These are phyloP conservation scores for Akanthomyces uredinophilus DNA, from an alignment of 2,329 filamentous ascomycete genomes.

Conservation along the genomic window DNA sequence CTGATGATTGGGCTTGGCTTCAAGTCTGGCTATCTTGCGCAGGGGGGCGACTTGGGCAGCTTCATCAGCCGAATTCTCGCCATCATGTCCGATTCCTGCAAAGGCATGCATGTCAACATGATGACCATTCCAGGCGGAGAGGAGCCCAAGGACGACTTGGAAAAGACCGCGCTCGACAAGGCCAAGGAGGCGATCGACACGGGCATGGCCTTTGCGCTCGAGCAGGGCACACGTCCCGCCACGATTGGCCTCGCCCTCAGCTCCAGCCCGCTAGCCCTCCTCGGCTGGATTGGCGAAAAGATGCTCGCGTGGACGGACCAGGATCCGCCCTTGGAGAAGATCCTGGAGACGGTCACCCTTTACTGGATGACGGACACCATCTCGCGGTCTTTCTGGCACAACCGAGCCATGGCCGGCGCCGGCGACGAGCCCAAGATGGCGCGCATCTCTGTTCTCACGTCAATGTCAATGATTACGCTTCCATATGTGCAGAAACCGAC, in stretches of 20 bases:
- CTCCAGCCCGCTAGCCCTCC: conserved; percentile 48
- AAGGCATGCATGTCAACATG: conserved; percentile 32
- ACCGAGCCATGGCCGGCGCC: conserved; percentile 27
- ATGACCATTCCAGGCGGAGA: conserved; percentile 15
- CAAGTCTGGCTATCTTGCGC: conserved; percentile 43
- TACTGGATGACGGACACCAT: conserved; percentile 52
- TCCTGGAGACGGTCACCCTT: conserved; percentile 45
- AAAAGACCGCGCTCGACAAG: conserved; percentile 25
- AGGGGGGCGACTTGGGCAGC: conserved; percentile 54
- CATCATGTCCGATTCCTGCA: conserved; percentile 39
- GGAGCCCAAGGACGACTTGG: conserved; percentile 1
- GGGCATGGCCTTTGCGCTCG: conserved; percentile 44
- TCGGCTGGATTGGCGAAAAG: conserved; percentile 56
- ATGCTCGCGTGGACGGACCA: conserved; percentile 49
- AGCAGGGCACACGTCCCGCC: conserved; percentile 49
- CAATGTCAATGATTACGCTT: conserved; percentile 10
- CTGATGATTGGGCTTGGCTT: conserved; percentile 51
- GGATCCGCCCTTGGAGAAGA: conserved; percentile 34
- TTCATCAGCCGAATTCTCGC: conserved; percentile 39
- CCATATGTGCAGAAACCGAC: conserved; percentile 35
- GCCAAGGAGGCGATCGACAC: conserved; percentile 32
- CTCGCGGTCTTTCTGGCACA: conserved; percentile 44
- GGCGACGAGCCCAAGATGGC: conserved; percentile 23
- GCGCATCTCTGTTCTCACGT: conserved; percentile 13
- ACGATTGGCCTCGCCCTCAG: conserved; percentile 52